Percentiles rank a stretch among this genome's conserved stretches.
phyloP scores from a whole-genome alignment of 352 stramenopile genomes.

The Globisporangium iwayamae region DNA sequence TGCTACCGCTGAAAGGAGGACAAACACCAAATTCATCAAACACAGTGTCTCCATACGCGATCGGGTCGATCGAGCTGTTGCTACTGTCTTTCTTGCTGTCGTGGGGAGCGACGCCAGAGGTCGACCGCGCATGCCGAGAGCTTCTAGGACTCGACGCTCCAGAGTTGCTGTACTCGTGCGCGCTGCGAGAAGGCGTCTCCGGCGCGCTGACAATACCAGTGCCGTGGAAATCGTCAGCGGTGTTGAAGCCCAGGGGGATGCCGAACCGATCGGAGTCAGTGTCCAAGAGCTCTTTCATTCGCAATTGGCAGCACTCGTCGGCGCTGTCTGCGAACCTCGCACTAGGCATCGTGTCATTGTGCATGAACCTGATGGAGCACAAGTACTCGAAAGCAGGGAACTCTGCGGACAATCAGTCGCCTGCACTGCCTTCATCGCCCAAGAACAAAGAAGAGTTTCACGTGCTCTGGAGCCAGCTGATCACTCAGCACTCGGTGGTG shows the following conservation, averaged over 20 bases:
- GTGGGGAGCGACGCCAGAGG: constrained; percentile 60
- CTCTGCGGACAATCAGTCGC: background rate
- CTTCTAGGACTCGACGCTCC: constrained; percentile 56
- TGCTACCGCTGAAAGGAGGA: background rate
- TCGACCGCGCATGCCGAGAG: constrained; percentile 56
- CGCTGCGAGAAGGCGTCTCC: constrained; percentile 47
- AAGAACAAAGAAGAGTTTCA: constrained; percentile 83
- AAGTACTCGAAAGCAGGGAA: constrained; percentile 39
- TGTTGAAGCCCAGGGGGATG: background rate
- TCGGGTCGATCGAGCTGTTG: constrained; percentile 65
- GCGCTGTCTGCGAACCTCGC: constrained; percentile 62
- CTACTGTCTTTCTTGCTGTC: constrained; percentile 75
- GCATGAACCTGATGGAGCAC: constrained; percentile 84
- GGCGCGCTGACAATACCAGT: constrained; percentile 71
- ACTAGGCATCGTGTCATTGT: constrained; percentile 67
- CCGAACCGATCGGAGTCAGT: constrained; percentile 18
- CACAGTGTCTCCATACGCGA: constrained; percentile 46
- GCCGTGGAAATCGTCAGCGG: constrained; percentile 34
- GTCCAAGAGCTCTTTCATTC: constrained; percentile 33
- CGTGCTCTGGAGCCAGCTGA: constrained; percentile 82
- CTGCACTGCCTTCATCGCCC: constrained; percentile 28
- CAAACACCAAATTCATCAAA: background rate
- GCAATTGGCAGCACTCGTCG: constrained; percentile 76
- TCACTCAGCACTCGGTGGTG: constrained; percentile 81
- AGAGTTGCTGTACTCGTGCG: constrained; percentile 59